Conservation (phyloP, 75 land plant genomes). For the Sequoiadendron giganteum region DNA sequence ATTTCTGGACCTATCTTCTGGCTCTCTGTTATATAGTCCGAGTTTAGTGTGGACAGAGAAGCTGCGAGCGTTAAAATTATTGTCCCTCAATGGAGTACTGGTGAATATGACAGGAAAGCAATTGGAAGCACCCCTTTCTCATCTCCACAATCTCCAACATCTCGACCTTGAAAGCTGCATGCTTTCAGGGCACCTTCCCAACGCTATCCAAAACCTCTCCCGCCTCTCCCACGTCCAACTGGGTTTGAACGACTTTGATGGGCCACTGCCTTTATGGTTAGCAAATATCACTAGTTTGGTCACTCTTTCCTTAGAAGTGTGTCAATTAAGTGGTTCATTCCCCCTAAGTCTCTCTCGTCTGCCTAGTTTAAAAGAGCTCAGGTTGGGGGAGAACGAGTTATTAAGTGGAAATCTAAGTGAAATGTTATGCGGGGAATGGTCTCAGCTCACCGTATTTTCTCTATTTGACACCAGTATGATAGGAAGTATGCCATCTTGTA, state of each 20-base stretch:
- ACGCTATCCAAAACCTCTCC: background rate
- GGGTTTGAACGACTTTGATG: background rate
- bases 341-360: background rate
- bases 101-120: background rate
- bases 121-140: background rate
- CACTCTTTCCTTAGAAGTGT: background rate
- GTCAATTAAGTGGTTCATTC: background rate
- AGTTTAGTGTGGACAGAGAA: background rate
- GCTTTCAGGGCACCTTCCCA: background rate
- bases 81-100: background rate
- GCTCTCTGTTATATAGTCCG: background rate
- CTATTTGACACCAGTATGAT: background rate
- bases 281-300: background rate
- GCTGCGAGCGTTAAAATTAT: background rate
- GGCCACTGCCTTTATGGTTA: background rate
- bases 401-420: background rate
- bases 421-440: background rate
- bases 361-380: background rate
- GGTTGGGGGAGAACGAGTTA: background rate
- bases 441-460: background rate
- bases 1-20: background rate
- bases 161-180: background rate
- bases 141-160: background rate
- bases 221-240: background rate
- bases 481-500: background rate